A percentile compares a stretch with the other conserved stretches of the same genome.
These are phyloP conservation scores for Colletotrichum sp. DNA, from an alignment of 2,329 filamentous ascomycete species.

Conservation along the genomic window DNA sequence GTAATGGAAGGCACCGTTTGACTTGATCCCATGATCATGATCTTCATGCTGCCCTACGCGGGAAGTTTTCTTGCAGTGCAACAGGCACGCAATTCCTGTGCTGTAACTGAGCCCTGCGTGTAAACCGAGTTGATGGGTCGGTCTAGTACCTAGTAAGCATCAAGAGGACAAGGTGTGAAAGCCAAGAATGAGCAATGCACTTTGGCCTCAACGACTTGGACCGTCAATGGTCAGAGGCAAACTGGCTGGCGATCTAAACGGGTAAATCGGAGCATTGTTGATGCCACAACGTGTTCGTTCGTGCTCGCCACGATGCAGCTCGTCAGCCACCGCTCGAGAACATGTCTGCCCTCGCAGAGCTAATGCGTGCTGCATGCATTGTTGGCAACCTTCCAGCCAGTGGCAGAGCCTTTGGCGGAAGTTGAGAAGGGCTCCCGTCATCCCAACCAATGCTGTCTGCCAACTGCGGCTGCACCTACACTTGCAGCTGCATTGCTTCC, in stretches of 20 bases:
- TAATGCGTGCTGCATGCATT: conserved; percentile 11
- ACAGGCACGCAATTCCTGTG: neutral
- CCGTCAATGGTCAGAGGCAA: neutral
- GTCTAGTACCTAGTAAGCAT: neutral
- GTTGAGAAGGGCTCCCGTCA: neutral
- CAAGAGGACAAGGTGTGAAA: neutral
- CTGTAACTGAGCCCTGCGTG: neutral
- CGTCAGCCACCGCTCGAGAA: neutral
- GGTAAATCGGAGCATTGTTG: neutral
- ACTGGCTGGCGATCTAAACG: neutral
- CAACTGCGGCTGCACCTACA: neutral
- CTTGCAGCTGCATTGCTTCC: neutral
- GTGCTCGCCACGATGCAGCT: neutral
- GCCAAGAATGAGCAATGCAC: neutral
- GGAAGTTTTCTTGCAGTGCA: neutral
- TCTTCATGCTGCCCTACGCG: neutral
- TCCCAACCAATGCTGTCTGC: neutral
- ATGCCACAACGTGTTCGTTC: neutral
- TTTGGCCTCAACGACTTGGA: neutral
- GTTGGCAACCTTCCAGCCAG: neutral
- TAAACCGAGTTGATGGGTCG: neutral
- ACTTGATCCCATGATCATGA: neutral
- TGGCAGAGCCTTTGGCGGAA: neutral
- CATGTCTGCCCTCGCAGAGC: neutral
- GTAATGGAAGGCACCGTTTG: neutral